Evolutionary conservation across 345 rosid genomes (phyloP).

Genomic region (Eucalyptus rudis): DNA sequence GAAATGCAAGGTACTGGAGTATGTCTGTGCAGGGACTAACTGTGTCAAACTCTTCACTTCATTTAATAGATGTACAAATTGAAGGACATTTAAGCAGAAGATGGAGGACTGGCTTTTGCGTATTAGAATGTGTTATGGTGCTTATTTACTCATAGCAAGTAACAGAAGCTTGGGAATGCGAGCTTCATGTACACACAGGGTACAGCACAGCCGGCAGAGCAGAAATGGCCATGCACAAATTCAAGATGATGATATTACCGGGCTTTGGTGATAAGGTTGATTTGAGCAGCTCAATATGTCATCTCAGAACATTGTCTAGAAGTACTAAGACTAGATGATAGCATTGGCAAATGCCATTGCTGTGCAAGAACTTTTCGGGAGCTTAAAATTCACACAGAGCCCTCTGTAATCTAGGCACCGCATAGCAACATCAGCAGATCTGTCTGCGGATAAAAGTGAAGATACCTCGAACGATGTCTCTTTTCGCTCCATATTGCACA

Average conservation of each 20-base stretch:
- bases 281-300: neutral
- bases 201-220: neutral
- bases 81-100: neutral
- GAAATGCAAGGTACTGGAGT: neutral
- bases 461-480: neutral
- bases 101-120: neutral
- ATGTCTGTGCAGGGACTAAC: neutral
- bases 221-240: neutral
- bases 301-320: neutral
- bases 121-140: neutral
- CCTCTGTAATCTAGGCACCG: neutral
- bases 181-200: neutral
- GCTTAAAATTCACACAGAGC: neutral
- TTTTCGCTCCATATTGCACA: rapidly evolving
- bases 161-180: neutral
- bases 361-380: neutral
- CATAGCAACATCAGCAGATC: neutral
- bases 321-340: neutral
- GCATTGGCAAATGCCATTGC: neutral
- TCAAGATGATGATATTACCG: neutral
- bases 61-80: neutral
- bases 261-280: neutral
- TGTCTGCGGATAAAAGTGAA: neutral
- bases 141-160: neutral
- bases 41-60: neutral